Evolutionary conservation across 371 early-diverging fungal genomes (phyloP).

Genomic region (Mucor piriformis): DNA sequence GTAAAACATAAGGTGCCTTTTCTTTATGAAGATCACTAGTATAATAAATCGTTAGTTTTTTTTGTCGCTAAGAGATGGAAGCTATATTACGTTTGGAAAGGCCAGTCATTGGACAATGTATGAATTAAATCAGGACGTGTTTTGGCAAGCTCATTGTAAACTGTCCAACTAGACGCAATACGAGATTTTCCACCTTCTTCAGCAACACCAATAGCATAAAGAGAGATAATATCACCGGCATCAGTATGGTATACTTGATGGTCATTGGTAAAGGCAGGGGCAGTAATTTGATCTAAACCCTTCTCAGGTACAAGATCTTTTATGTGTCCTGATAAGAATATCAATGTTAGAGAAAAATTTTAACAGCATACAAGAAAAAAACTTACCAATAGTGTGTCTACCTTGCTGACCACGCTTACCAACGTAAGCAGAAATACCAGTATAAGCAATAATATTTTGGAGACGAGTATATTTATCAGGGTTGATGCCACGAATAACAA

Average conservation of each 20-base stretch:
- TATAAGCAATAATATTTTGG: constrained; percentile 37
- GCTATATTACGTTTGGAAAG: constrained; percentile 24
- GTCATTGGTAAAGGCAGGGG: constrained; percentile 36
- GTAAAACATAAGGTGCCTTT: constrained; percentile 14
- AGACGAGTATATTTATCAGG: constrained; percentile 31
- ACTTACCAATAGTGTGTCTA: constrained; percentile 26
- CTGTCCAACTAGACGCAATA: constrained; percentile 40
- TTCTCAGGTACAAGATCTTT: constrained; percentile 29
- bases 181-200: constrained; percentile 35
- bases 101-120: constrained; percentile 31
- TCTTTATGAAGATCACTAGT: constrained; percentile 19
- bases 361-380: neutral
- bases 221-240: constrained; percentile 38
- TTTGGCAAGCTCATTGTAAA: constrained; percentile 34
- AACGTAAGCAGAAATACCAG: constrained; percentile 33
- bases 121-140: constrained; percentile 36
- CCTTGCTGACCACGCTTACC: constrained; percentile 37
- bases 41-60: no score
- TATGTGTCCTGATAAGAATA: constrained; percentile 26
- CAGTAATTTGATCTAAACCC: constrained; percentile 25
- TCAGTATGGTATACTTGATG: constrained; percentile 39
- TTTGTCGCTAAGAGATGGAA: no score
- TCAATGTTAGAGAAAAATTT: neutral
- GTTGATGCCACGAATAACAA: constrained; percentile 31
- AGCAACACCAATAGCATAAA: constrained; percentile 34